These are phyloP conservation scores for Amanita inopinata DNA, from an alignment of 768 basidiomycete genomes.

Conservation along the genomic window DNA sequence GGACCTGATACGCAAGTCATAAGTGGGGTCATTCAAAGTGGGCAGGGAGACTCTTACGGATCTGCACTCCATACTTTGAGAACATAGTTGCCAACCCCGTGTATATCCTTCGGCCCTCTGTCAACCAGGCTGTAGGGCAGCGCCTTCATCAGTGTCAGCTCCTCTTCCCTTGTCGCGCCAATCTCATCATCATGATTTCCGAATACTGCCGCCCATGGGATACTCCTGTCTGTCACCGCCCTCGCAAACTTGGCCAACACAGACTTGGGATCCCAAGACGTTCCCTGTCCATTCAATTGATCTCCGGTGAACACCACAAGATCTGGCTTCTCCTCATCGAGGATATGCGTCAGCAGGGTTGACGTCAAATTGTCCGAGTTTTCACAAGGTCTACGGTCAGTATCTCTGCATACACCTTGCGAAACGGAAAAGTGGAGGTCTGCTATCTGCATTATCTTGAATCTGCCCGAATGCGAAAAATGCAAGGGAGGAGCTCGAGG, in stretches of 20 bases:
- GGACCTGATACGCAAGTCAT: slow-evolving; percentile 39
- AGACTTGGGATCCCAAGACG: slow-evolving; percentile 82
- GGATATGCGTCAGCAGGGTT: slow-evolving; percentile 56
- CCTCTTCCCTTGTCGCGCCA: slow-evolving; percentile 50
- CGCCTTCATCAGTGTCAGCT: slow-evolving; percentile 60
- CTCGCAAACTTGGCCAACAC: slow-evolving; percentile 84
- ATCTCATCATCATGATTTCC: slow-evolving; percentile 91
- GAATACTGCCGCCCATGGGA: slow-evolving; percentile 90
- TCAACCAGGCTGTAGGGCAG: slow-evolving; percentile 83
- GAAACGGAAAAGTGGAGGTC: slow-evolving; percentile 90
- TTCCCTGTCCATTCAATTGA: slow-evolving; percentile 86
- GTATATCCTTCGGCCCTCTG: slow-evolving; percentile 72
- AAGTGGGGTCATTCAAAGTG: neutral
- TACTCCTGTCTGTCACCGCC: slow-evolving; percentile 60
- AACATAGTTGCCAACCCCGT: slow-evolving; percentile 89
- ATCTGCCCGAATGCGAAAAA: slow-evolving; percentile 74
- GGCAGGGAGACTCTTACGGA: slow-evolving; percentile 43
- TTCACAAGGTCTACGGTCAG: slow-evolving; percentile 42
- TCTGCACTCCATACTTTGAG: slow-evolving; percentile 80
- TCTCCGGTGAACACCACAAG: slow-evolving; percentile 90
- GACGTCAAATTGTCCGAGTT: slow-evolving; percentile 73
- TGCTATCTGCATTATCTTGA: slow-evolving; percentile 86
- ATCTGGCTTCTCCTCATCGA: slow-evolving; percentile 82
- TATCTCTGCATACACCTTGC: slow-evolving; percentile 70
- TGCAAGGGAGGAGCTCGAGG: slow-evolving; percentile 72